phyloP scores from a whole-genome alignment of 2,329 filamentous ascomycete genomes.

The Capronia epimyces region DNA sequence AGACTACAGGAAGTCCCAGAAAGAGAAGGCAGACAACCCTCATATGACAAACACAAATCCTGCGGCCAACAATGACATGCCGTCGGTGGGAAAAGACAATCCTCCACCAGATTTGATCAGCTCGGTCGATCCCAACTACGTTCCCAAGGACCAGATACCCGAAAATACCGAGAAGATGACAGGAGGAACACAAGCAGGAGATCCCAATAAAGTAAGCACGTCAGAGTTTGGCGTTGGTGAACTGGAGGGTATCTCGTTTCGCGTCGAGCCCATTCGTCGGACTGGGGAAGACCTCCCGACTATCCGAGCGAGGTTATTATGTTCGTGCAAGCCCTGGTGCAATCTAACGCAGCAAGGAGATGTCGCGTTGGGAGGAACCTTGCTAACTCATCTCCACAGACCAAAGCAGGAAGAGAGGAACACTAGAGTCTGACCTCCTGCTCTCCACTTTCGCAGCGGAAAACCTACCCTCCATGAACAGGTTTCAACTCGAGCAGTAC shows the following conservation, averaged over 20 bases:
- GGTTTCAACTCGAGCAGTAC: slow-evolving; percentile 71
- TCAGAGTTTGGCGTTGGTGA: slow-evolving; percentile 75
- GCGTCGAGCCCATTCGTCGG: slow-evolving; percentile 80
- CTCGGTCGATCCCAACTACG: slow-evolving; percentile 52
- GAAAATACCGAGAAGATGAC: slow-evolving; percentile 62
- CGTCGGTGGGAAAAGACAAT: slow-evolving; percentile 52
- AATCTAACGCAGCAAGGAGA: slow-evolving; percentile 1
- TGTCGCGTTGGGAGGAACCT: background rate
- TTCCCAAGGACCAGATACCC: slow-evolving; percentile 55
- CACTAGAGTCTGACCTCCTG: slow-evolving; percentile 89
- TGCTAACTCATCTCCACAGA: slow-evolving; percentile 44
- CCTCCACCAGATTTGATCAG: slow-evolving; percentile 57
- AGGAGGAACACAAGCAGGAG: slow-evolving; percentile 54
- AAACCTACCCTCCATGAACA: slow-evolving; percentile 68
- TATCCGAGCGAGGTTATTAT: slow-evolving; percentile 80
- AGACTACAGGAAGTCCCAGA: slow-evolving; percentile 53
- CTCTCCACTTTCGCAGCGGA: slow-evolving; percentile 89
- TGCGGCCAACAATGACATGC: slow-evolving; percentile 56
- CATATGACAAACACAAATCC: slow-evolving; percentile 61
- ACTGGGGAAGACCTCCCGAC: slow-evolving; percentile 77
- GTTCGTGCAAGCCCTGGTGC: slow-evolving; percentile 34
- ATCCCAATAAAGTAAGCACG: slow-evolving; percentile 43
- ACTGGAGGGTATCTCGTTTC: slow-evolving; percentile 79
- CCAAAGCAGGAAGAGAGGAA: slow-evolving; percentile 94
- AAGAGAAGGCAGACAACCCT: slow-evolving; percentile 54